Base-by-base conservation (phyloP, 371 early-diverging fungal species). In the Syncephalastrum racemosum region DNA sequence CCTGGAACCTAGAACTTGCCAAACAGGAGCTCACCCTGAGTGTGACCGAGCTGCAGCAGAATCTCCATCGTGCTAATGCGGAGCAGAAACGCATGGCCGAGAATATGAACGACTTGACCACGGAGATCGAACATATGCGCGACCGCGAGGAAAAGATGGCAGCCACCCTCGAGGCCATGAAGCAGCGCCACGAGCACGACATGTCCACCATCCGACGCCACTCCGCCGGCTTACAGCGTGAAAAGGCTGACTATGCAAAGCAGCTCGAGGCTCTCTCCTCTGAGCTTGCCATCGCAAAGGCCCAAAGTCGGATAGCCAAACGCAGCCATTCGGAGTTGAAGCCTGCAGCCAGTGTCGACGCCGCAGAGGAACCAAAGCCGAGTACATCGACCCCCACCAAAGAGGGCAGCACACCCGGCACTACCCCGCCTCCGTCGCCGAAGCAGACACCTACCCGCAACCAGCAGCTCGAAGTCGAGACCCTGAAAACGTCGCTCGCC, bases 171-270 rank as follows among this genome's bases (percentile, higher is more conserved):
- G 81, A 80, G 27, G 67, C 74, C 12, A 66, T 76, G 44, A 88
- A 86, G 47, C 61, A 74, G 14, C 81, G 85, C 19, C 85, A 83
- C 50, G 89, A 89, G 56, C 86, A 88, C 53, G 90, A 89, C 16
- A 79, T 84, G 61, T 46, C 70, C 2, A 62, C 69, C n/a, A 65
- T 87, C 59, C 79, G 89, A 15, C 81, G 80, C 27, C 81, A 79
- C 49, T 58, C 68, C 15, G 75, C 79, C 13, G 68, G 71, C 14
- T 58, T 82, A 4, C 87, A 89, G 58, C 81, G 87, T 23, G 90
- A 90, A 14, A 85, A 85, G 53, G 57, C 71, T 8, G 77, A 81
- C 8, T 60, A 85, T 3, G 36, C 72, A 27, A 81, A 82, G 54
- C 77, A 82, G 22, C 64, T 84, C 15, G 86, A 89, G 4, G 80